Base-by-base conservation (phyloP, 176 grass and related monocot species). In the Areca catechu region DNA sequence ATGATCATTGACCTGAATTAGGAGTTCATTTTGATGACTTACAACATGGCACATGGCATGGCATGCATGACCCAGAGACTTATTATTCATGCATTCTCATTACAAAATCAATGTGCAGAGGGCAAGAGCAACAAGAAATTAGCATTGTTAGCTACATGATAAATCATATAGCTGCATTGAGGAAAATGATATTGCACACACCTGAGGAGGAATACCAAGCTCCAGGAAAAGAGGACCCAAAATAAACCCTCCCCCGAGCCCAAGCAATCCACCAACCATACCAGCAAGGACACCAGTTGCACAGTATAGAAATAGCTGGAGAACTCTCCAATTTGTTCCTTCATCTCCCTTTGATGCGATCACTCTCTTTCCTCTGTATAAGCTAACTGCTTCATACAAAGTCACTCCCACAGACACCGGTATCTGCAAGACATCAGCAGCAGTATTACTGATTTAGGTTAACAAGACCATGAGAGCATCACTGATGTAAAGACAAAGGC, bases 211-310 rank as follows among this genome's bases (percentile, higher is more conserved):
- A 37, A 67, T 25, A 20, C 51, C 51, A 34, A 67, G 51, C 65
- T 67, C 65, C 65, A 67, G 54, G 51, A 67, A 67, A 16, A 67
- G 23, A 37, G 65, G 65, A 3, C 65, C 65, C 27, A 67, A 22
- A 20, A 67, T 67, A 54, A 67, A 67, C 5, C 65, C 65, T 30
- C 65, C 65, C 21, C 65, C 65, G 47, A 67, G 65, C 4, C 65
- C 65, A 55, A 67, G 65, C 18, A 67, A 50, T 2, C 65, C 65
- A 54, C 51, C 65, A 37, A 67, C 65, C 6, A 56, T n/a, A 37
- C 65, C 65, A 55, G 51, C 65, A 16, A 67, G n/a, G 51, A 34
- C 10, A 20, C 65, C 65, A 20, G 30, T 37, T 4, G 12, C 14
- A 19, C 65, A 67, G 18, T 67, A 67, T 19, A 21, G 34, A 20